Evolutionary conservation across 345 rosid genomes (phyloP).

Genomic region (Aethionema arabicum): DNA sequence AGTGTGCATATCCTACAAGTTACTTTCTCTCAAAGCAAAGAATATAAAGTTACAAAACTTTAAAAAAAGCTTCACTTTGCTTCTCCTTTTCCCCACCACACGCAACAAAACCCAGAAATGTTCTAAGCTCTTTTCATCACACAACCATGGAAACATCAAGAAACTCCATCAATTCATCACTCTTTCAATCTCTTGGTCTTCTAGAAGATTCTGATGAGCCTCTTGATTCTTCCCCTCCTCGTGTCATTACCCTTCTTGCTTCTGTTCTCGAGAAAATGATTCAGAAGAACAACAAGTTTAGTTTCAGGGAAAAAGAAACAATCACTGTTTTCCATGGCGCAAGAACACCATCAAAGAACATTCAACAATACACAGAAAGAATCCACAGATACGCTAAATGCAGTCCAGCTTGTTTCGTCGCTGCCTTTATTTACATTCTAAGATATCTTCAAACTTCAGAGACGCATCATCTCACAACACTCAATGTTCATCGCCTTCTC

Average conservation of each 20-base stretch:
- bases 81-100: conserved; percentile 18
- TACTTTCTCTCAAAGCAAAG: conserved; percentile 38
- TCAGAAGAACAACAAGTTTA: conserved; percentile 30
- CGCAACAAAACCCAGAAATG: conserved; percentile 1
- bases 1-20: conserved; percentile 21
- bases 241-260: conserved; percentile 34
- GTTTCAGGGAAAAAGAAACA: conserved; percentile 25
- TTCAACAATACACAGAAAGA: conserved; percentile 36
- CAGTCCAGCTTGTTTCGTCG: conserved; percentile 39
- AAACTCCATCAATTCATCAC: conserved; percentile 24
- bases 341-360: conserved; percentile 31
- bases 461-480: conserved; percentile 37
- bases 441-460: conserved; percentile 34
- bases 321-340: conserved; percentile 40
- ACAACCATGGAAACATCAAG: conserved; percentile 27
- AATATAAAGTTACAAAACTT: conserved; percentile 30
- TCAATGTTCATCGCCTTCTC: conserved; percentile 48
- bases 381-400: conserved; percentile 36
- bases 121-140: conserved; percentile 11
- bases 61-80: conserved; percentile 26
- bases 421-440: conserved; percentile 37
- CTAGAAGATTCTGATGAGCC: conserved; percentile 32
- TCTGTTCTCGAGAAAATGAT: conserved; percentile 36
- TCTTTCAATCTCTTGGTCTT: conserved; percentile 34
- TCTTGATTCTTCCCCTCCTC: conserved; percentile 28